Base-by-base conservation (phyloP, 495 filamentous ascomycete species). In the Aspergillus carlsbadensis region DNA sequence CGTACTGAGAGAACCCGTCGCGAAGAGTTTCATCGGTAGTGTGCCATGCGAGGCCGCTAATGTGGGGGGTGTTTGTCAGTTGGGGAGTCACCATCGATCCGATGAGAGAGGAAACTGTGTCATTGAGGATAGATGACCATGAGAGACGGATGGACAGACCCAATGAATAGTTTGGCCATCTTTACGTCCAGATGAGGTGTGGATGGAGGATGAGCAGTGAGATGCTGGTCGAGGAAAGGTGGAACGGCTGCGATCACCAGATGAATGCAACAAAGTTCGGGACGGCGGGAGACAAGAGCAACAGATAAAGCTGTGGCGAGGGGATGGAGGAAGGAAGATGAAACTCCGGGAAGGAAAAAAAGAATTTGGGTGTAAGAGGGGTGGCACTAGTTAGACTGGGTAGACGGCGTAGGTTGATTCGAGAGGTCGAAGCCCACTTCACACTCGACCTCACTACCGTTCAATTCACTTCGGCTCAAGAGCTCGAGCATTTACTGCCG, bases 21-120 rank as follows among this genome's bases (percentile, higher is more conserved):
- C 87, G 86, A 36, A 98, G 79, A 36, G 89, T 88, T 3, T 68
- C 68, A 72, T 98, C 93, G 70, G 92, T 91, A 47, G 93, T 98
- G 80, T 96, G 92, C 93, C 93, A 98, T 59, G 93, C 91, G 60
- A 98, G 91, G 81, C 93, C 93, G 65, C 93, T 97, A 61, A 11
- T 15, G 33, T 29, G 29, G 44, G 15, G 31, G 33, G 48, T 37
- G 41, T 14, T 41, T 47, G 18, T 41, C 47, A 47, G 35, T 34
- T 18, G 26, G 20, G 55, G 33, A 6, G 29, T 42, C 62, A 56
- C 22, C 56, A 70, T 69, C 69, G 65, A 43, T 63, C 60, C 43
- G 44, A 61, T 41, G 37, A 57, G 47, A 75, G 81, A 50, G 45
- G 37, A 57, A 37, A 56, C 1, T 34, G 15, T 35, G 37, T 57